Evolutionary conservation across 1,284 basidiomycete genomes (phyloP), one percentile per base, ranked within the genome.

Genomic region (Hymenochaete sp.): DNA sequence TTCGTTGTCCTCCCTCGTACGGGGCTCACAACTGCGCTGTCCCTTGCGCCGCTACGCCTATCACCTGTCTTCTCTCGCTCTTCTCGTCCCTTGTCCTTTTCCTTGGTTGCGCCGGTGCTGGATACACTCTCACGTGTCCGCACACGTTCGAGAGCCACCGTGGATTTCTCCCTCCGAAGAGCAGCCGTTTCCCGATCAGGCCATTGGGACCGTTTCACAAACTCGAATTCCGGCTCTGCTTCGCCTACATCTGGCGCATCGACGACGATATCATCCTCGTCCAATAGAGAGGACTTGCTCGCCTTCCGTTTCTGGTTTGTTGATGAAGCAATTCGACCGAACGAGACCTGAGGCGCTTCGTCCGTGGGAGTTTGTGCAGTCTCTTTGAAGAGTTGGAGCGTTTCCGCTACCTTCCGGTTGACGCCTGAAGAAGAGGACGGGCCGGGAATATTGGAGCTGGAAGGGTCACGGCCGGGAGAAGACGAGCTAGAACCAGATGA

Each of bases 181-280:
- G 77, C 79, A 3, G 73, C 66, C 62, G 42, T 48, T 36, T 83
- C 82, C 33, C 80, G 75, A 59, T 83, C 82, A 2, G 81, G 80
- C 83, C 83, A 87, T 54, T 84, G 83, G 11, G 83, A 79, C 42
- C 84, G 75, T 56, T 84, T 85, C 39, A 87, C 81, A 56, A 87
- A 86, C 65, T 86, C 74, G 58, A 79, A 85, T 56, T 79, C 72
- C 42, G 75, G 72, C 14, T 71, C 62, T 42, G 75, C 72, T 14
- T 71, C 62, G 8, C 57, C 66, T 14, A 61, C 60, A 24, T 72
- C 64, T 33, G 66, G 62, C n/a, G n/a, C n/a, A n/a, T n/a, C n/a
- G n/a, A n/a, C n/a, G n/a, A n/a, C n/a, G n/a, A n/a, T n/a, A 16
- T 70, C 71, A 55, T 59, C 11, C 57, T 53, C 9, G 67, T 65